Percentiles rank a stretch among this genome's conserved stretches.
Conservation (phyloP, 306 rosid genomes). For the Chamaecrista fasciculata region DNA sequence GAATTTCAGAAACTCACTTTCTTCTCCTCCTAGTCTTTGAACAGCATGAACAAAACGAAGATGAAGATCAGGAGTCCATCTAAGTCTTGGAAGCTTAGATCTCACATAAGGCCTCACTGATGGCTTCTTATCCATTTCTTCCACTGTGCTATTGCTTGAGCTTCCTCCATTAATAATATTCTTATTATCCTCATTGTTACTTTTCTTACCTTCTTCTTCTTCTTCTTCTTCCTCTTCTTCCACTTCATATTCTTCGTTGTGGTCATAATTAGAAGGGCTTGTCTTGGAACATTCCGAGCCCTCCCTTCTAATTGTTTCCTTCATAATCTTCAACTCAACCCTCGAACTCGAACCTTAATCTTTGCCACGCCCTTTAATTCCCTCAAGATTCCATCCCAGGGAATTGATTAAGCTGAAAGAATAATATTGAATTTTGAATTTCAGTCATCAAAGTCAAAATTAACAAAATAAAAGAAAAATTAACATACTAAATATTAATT, state of each 20-base stretch:
- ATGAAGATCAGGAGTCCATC: constrained; percentile 96
- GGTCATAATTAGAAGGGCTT: constrained; percentile 32
- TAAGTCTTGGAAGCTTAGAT: constrained; percentile 87
- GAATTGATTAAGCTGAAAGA: too few relatives aligned
- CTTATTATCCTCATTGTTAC: constrained; percentile 13
- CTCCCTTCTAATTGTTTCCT: constrained; percentile 27
- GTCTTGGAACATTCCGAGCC: constrained; percentile 61
- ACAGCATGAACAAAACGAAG: constrained; percentile 85
- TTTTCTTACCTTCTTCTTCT: constrained; percentile 30
- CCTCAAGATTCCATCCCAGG: neutral
- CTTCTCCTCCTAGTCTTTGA: constrained; percentile 94
- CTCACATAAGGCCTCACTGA: constrained; percentile 85
- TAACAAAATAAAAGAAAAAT: too few relatives aligned
- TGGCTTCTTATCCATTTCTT: constrained; percentile 60
- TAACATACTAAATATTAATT: too few relatives aligned
- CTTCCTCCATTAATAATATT: constrained; percentile 73
- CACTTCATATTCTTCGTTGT: neutral
- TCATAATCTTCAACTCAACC: constrained; percentile 27
- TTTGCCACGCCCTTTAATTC: neutral
- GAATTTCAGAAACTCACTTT: constrained; percentile 50
- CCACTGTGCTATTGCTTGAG: constrained; percentile 90
- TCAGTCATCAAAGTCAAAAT: too few relatives aligned
- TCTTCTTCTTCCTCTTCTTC: constrained; percentile 38
- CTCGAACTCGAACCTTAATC: neutral
- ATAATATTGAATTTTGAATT: too few relatives aligned